Evolutionary conservation across 805 yeast species (phyloP).

Genomic region (Starmerella floris): DNA sequence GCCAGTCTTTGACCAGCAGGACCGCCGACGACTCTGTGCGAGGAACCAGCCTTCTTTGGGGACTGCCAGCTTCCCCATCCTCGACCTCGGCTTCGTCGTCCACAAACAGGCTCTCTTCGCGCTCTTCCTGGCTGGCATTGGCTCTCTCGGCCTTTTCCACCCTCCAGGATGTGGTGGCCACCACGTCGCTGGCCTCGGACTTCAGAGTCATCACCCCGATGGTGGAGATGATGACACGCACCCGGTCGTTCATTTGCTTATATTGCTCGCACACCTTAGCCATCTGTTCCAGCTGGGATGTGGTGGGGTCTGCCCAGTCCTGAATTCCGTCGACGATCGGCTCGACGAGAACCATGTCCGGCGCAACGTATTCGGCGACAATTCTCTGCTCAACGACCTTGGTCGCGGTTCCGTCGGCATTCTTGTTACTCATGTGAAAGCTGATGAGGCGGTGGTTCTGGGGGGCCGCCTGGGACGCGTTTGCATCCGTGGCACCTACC

Average conservation of each 20-base stretch:
- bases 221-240: conserved; percentile 18
- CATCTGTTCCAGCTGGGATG: conserved; percentile 27
- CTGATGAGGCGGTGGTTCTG: conserved; percentile 9
- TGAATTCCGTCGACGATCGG: conserved; percentile 40
- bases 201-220: conserved; percentile 21
- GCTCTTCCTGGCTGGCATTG: conserved; percentile 4
- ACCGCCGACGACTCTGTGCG: conserved; percentile 1
- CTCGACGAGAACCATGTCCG: conserved; percentile 39
- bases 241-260: conserved; percentile 19
- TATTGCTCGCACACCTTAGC: conserved; percentile 26
- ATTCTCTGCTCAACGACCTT: conserved; percentile 31
- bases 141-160: conserved; percentile 15
- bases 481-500: conserved; percentile 22
- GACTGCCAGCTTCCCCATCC: neutral
- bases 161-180: conserved; percentile 24
- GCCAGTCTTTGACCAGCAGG: conserved; percentile 16
- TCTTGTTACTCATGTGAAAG: conserved; percentile 35
- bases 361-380: conserved; percentile 50
- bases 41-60: neutral
- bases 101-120: conserved; percentile 6
- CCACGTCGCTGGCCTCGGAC: conserved; percentile 20
- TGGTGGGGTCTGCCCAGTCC: conserved; percentile 34
- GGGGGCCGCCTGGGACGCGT: conserved; percentile 3
- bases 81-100: neutral
- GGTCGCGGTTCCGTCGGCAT: conserved; percentile 34